A percentile compares a stretch with the other conserved stretches of the same genome.
phyloP scores from a whole-genome alignment of 352 stramenopile species.

The Albugo laibachii region DNA sequence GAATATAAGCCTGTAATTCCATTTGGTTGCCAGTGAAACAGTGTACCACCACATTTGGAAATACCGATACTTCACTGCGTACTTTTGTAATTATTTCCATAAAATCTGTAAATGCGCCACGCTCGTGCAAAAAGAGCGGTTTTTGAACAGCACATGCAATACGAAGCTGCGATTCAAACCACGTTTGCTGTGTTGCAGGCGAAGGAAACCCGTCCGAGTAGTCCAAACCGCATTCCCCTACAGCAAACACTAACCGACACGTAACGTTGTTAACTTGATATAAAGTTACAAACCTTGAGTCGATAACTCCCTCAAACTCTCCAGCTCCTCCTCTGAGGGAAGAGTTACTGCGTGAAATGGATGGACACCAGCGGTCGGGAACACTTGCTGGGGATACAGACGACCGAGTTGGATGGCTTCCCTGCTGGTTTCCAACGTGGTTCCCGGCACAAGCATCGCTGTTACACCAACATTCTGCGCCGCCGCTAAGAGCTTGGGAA shows the following conservation, averaged over 20 bases:
- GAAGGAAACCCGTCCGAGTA: slow-evolving; percentile 91
- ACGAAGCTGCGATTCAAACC: slow-evolving; percentile 80
- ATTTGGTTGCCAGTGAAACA: slow-evolving; percentile 42
- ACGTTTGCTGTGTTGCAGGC: slow-evolving; percentile 72
- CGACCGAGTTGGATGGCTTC: slow-evolving; percentile 20
- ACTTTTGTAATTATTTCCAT: slow-evolving; percentile 24
- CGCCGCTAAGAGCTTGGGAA: slow-evolving; percentile 14
- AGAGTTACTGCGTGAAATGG: slow-evolving; percentile 84
- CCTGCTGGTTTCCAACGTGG: slow-evolving; percentile 18
- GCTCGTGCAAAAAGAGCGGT: slow-evolving; percentile 88
- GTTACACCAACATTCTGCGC: slow-evolving; percentile 42
- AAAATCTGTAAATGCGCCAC: slow-evolving; percentile 35
- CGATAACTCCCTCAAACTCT: slow-evolving; percentile 14
- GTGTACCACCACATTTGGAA: slow-evolving; percentile 43
- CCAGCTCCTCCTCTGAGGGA: slow-evolving; percentile 12
- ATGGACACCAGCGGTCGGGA: slow-evolving; percentile 86
- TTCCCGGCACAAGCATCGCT: slow-evolving; percentile 75
- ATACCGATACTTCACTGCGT: not conserved
- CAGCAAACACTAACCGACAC: slow-evolving; percentile 52
- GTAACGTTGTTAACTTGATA: slow-evolving; percentile 14
- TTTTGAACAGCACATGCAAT: slow-evolving; percentile 61
- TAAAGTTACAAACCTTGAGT: not conserved
- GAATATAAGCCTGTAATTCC: slow-evolving; percentile 31
- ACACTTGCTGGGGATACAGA: slow-evolving; percentile 20
- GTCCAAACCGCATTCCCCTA: slow-evolving; percentile 91